These are phyloP conservation scores for Darksidea phi DNA, from an alignment of 495 filamentous ascomycete species.

Conservation along the genomic window DNA sequence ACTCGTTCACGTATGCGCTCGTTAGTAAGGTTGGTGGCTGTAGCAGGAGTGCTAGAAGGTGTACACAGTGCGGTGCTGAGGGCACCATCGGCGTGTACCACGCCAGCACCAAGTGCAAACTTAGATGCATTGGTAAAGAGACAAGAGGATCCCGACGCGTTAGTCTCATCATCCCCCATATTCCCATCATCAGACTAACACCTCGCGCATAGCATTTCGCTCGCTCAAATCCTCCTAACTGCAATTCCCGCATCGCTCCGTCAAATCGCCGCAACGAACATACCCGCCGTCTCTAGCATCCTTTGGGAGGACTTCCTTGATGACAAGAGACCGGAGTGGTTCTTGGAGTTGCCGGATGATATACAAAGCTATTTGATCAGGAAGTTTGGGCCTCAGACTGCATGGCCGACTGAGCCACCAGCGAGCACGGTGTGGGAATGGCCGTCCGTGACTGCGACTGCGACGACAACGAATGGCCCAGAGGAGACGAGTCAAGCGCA, in stretches of 20 bases:
- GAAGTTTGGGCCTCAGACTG: constrained; percentile 29
- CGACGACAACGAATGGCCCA: neutral
- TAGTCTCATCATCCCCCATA: neutral
- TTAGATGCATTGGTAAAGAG: neutral
- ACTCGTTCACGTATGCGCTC: constrained; percentile 1
- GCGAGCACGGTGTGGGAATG: neutral
- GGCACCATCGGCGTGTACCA: neutral
- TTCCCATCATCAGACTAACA: neutral
- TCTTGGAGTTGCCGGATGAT: constrained; percentile 25
- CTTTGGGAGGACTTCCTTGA: constrained; percentile 32
- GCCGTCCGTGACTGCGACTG: constrained; percentile 2
- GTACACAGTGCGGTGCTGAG: neutral
- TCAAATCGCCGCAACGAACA: constrained; percentile 28
- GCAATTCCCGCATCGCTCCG: constrained; percentile 30
- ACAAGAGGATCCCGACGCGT: constrained; percentile 1
- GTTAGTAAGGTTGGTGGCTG: neutral
- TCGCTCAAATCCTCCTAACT: constrained; percentile 31
- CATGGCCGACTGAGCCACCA: constrained; percentile 10
- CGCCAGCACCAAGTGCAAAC: neutral
- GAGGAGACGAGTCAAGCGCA: neutral
- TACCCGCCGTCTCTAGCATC: constrained; percentile 30
- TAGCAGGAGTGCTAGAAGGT: neutral
- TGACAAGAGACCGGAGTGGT: constrained; percentile 29
- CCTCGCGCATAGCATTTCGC: constrained; percentile 13
- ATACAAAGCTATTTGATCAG: constrained; percentile 33